A percentile compares a stretch with the other conserved stretches of the same genome.
Conservation (phyloP, 23 red algal species). For the Gracilaria domingensis region DNA sequence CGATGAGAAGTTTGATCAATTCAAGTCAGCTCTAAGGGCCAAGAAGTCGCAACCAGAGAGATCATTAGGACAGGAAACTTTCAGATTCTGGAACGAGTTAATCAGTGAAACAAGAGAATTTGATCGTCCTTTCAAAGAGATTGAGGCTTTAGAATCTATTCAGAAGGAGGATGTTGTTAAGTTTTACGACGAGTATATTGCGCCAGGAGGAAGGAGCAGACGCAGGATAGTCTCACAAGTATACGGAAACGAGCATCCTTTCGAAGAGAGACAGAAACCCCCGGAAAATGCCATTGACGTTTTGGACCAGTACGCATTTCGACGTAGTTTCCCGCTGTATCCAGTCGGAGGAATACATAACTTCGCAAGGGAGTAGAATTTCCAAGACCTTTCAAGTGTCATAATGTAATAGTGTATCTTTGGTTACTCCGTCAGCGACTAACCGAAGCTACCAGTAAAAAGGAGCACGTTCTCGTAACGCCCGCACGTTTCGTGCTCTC, state of each 20-base stretch:
- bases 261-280: slow-evolving; percentile 15
- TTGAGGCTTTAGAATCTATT: slow-evolving; percentile 65
- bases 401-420: too few species aligned
- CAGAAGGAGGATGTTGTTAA: slow-evolving; percentile 58
- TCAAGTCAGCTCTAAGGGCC: slow-evolving; percentile 57
- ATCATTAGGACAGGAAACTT: slow-evolving; percentile 50
- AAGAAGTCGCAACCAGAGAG: slow-evolving; percentile 71
- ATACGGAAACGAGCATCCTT: slow-evolving; percentile 53
- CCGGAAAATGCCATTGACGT: slow-evolving; percentile 26
- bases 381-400: not conserved
- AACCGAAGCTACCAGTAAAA: slow-evolving; percentile 68
- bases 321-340: slow-evolving; percentile 48
- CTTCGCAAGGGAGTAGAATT: not conserved
- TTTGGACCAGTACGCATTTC: slow-evolving; percentile 50
- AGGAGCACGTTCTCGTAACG: slow-evolving; percentile 65
- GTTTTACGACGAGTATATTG: slow-evolving; percentile 72
- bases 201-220: slow-evolving; percentile 26
- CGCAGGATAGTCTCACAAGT: slow-evolving; percentile 64
- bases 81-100: slow-evolving; percentile 77
- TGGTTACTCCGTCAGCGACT: not conserved
- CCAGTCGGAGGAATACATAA: slow-evolving; percentile 70
- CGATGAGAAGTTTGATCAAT: slow-evolving; percentile 73
- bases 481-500: slow-evolving; percentile 65
- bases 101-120: slow-evolving; percentile 33
- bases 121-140: slow-evolving; percentile 62